These are phyloP conservation scores for Diutina catenulata DNA, from an alignment of 1,139 yeast genomes.

Conservation along the genomic window DNA sequence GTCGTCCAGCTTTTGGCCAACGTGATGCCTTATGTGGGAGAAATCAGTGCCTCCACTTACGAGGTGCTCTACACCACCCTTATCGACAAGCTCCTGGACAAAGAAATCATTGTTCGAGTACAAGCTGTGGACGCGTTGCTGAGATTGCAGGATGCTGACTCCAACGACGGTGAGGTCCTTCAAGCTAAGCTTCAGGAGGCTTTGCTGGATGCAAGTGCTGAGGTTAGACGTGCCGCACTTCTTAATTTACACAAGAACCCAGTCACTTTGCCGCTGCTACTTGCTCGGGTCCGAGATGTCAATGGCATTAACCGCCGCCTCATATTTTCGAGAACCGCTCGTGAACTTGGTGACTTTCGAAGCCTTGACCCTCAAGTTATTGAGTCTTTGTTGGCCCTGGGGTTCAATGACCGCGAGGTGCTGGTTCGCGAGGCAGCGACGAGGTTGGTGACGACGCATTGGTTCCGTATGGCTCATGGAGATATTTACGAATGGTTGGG, in stretches of 20 bases:
- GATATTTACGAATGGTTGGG: conserved; percentile 66
- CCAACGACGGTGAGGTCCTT: conserved; percentile 15
- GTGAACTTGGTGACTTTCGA: conserved; percentile 53
- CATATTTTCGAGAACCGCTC: conserved; percentile 58
- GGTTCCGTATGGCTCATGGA: conserved; percentile 62
- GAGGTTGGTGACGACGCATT: conserved; percentile 54
- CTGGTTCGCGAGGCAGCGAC: conserved; percentile 62
- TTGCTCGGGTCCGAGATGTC: conserved; percentile 77
- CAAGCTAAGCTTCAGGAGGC: conserved; percentile 39
- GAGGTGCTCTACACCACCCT: conserved; percentile 52
- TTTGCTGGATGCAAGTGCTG: conserved; percentile 66
- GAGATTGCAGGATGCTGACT: conserved; percentile 52
- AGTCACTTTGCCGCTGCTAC: conserved; percentile 43
- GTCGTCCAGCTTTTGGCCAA: conserved; percentile 70
- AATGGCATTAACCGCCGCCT: conserved; percentile 62
- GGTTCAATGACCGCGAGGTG: conserved; percentile 76
- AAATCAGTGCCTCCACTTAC: conserved; percentile 64
- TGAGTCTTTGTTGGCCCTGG: conserved; percentile 63
- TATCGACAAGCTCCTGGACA: conserved; percentile 58
- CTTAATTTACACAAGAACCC: conserved; percentile 50
- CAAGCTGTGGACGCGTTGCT: conserved; percentile 79
- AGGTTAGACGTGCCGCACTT: conserved; percentile 79
- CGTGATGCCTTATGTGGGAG: conserved; percentile 61
- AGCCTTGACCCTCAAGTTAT: conserved; percentile 25
- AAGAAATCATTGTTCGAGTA: conserved; percentile 65